These are phyloP conservation scores for Penicillium oxalicum DNA, from an alignment of 2,329 filamentous ascomycete genomes.

Conservation along the genomic window DNA sequence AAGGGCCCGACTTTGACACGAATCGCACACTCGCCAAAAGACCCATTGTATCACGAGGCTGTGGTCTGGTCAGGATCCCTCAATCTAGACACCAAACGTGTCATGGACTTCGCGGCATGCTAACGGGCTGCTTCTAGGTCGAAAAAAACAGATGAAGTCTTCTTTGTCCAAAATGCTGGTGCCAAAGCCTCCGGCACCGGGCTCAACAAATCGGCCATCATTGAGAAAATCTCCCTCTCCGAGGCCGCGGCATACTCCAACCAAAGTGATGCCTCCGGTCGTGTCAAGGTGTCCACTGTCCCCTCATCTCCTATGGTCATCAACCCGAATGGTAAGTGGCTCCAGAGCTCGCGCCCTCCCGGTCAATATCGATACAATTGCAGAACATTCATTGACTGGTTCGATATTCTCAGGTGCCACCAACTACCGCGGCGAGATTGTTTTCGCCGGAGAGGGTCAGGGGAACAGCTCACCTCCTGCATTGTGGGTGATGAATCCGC, in stretches of 20 bases:
- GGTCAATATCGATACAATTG: too few species aligned
- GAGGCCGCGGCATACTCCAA: neutral
- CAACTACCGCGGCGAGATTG: neutral
- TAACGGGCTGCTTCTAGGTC: neutral
- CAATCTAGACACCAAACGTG: too few species aligned
- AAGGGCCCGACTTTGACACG: neutral
- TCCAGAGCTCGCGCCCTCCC: neutral
- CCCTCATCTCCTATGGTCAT: slow-evolving; percentile 1
- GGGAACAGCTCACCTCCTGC: slow-evolving; percentile 12
- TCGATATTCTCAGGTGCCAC: neutral
- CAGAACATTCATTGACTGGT: neutral
- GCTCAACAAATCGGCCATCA: slow-evolving; percentile 7
- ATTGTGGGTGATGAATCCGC: slow-evolving; percentile 15
- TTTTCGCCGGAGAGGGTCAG: slow-evolving; percentile 13
- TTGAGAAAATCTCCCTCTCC: slow-evolving; percentile 5
- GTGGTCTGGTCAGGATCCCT: neutral
- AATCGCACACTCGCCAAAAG: neutral
- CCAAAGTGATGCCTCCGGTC: neutral
- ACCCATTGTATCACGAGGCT: neutral
- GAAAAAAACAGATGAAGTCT: slow-evolving; percentile 14
- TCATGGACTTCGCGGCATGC: neutral
- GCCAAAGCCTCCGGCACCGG: slow-evolving; percentile 8
- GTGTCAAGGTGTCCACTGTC: neutral
- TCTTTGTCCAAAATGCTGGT: slow-evolving; percentile 18
- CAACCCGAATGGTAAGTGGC: neutral